Conservation (phyloP, 345 rosid genomes). For the Populus pruinosa region DNA sequence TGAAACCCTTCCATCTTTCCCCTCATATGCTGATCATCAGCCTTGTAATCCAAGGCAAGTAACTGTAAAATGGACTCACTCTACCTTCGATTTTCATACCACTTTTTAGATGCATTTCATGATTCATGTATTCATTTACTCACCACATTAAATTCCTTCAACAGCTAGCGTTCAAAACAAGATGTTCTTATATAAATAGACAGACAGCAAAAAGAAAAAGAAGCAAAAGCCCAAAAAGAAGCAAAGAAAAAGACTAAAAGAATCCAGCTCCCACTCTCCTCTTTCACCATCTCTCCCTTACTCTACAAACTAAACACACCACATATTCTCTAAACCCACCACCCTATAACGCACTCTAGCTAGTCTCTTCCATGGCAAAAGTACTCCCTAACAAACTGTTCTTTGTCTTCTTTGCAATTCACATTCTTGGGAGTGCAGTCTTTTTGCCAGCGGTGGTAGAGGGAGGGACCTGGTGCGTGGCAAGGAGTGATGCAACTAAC, state of each 20-base stretch:
- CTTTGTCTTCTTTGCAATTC: background rate
- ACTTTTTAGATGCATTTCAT: too few species aligned
- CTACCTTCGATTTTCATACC: too few species aligned
- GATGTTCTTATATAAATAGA: background rate
- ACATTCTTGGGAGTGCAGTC: background rate
- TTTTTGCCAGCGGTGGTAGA: background rate
- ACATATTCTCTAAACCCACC: background rate
- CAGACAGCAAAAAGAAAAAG: conserved; percentile 2
- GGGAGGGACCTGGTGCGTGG: conserved; percentile 61
- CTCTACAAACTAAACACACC: conserved; percentile 8
- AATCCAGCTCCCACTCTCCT: background rate
- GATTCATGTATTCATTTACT: too few species aligned
- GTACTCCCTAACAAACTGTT: background rate
- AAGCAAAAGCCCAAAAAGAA: background rate
- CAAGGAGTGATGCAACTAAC: conserved; percentile 60
- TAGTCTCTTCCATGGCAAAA: conserved; percentile 8
- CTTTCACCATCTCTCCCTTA: background rate
- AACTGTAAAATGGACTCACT: too few species aligned
- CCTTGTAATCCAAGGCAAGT: too few species aligned
- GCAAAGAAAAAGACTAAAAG: background rate
- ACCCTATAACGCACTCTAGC: background rate
- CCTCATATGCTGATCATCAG: too few species aligned
- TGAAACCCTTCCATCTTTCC: too few species aligned
- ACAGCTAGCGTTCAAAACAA: background rate
- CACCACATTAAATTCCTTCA: background rate